A percentile compares a stretch with the other conserved stretches of the same genome.
Conservation (phyloP, 495 filamentous ascomycete species). For the Tuber borchii region DNA sequence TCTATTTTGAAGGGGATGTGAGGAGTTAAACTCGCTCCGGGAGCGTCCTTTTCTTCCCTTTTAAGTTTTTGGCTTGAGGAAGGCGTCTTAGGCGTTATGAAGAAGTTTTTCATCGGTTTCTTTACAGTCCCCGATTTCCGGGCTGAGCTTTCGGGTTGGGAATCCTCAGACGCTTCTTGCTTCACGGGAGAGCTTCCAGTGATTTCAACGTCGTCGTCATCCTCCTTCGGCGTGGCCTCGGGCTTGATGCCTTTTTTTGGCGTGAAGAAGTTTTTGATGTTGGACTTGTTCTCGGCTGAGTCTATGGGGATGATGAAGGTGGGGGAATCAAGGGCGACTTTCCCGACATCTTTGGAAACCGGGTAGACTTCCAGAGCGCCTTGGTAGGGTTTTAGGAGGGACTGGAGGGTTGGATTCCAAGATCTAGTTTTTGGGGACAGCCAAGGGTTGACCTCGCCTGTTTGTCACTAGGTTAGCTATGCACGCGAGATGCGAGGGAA, state of each 20-base stretch:
- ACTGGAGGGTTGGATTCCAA: constrained; percentile 75
- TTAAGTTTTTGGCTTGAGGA: background rate
- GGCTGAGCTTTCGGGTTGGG: background rate
- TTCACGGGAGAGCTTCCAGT: background rate
- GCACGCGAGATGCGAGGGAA: constrained; percentile 85
- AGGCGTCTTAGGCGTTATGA: background rate
- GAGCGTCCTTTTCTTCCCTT: constrained; percentile 11
- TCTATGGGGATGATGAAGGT: constrained; percentile 74
- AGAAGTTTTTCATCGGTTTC: constrained; percentile 1
- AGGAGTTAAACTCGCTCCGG: background rate
- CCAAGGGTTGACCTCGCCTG: constrained; percentile 66
- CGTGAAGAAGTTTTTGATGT: constrained; percentile 88
- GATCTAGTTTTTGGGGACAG: constrained; percentile 62
- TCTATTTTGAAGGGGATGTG: background rate
- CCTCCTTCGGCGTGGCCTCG: constrained; percentile 44
- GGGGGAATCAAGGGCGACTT: constrained; percentile 86
- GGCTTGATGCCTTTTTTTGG: constrained; percentile 19
- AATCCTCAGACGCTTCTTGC: background rate
- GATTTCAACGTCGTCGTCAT: constrained; percentile 3
- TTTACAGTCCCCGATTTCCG: constrained; percentile 6
- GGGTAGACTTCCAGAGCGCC: constrained; percentile 79
- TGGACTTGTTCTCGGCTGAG: constrained; percentile 78
- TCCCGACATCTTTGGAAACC: constrained; percentile 83
- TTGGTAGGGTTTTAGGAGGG: constrained; percentile 64
- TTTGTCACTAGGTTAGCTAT: constrained; percentile 46